A percentile compares a stretch with the other conserved stretches of the same genome.
These are phyloP conservation scores for Crucibulum laeve DNA, from an alignment of 768 basidiomycete genomes.

Conservation along the genomic window DNA sequence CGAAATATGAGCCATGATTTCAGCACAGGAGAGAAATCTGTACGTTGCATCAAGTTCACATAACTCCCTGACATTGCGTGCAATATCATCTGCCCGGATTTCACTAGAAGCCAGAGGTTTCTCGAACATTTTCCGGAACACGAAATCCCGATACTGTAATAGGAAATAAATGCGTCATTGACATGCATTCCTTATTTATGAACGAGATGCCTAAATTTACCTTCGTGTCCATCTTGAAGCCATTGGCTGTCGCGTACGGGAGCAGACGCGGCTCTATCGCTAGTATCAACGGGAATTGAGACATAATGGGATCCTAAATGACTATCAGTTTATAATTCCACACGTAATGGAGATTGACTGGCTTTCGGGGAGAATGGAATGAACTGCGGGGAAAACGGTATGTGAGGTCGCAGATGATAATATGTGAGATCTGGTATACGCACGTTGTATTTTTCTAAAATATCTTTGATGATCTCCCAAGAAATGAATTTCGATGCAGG, in stretches of 20 bases:
- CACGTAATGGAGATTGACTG: slow-evolving; percentile 8
- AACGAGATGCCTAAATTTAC: slow-evolving; percentile 26
- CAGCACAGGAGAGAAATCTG: slow-evolving; percentile 12
- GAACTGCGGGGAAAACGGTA: slow-evolving; percentile 41
- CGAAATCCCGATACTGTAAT: slow-evolving; percentile 71
- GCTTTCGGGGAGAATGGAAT: slow-evolving; percentile 72
- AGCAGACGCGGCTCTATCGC: slow-evolving; percentile 75
- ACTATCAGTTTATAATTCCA: slow-evolving; percentile 7
- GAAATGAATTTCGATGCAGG: slow-evolving; percentile 50
- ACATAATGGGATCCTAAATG: slow-evolving; percentile 70
- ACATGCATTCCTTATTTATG: slow-evolving; percentile 1
- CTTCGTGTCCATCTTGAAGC: slow-evolving; percentile 77
- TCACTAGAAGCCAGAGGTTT: slow-evolving; percentile 45
- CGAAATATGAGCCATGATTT: neutral
- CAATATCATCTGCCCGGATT: slow-evolving; percentile 56
- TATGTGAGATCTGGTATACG: slow-evolving; percentile 15
- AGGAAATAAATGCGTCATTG: slow-evolving; percentile 3
- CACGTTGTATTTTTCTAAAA: slow-evolving; percentile 70
- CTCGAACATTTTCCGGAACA: slow-evolving; percentile 87
- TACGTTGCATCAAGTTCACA: slow-evolving; percentile 68
- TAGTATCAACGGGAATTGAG: slow-evolving; percentile 70
- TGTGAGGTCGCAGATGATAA: neutral
- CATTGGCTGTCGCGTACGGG: slow-evolving; percentile 67
- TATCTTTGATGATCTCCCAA: slow-evolving; percentile 62
- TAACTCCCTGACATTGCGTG: slow-evolving; percentile 66